phyloP scores from a whole-genome alignment of 2,329 filamentous ascomycete genomes.

The Spiromastix sp. region DNA sequence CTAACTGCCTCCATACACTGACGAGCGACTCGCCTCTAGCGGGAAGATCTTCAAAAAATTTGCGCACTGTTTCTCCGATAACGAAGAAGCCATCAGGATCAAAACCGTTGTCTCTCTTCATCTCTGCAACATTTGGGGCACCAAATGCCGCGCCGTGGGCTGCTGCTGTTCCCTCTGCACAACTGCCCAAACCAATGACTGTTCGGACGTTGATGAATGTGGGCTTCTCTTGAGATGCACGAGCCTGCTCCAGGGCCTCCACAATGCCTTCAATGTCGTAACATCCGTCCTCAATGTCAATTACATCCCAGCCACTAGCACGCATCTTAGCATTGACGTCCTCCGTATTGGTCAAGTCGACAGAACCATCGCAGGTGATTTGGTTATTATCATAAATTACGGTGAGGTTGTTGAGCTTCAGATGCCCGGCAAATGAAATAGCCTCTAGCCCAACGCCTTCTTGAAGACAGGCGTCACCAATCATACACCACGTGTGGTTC shows the following conservation, averaged over 20 bases:
- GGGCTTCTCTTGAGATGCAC: slow-evolving; percentile 34
- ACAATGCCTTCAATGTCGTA: slow-evolving; percentile 41
- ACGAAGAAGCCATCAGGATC: neutral
- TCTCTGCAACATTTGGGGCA: slow-evolving; percentile 41
- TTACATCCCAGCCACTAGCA: slow-evolving; percentile 46
- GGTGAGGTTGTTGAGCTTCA: slow-evolving; percentile 45
- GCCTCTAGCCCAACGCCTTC: slow-evolving; percentile 50
- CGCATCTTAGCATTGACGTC: slow-evolving; percentile 50
- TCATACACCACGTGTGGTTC: slow-evolving; percentile 45
- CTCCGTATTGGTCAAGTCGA: slow-evolving; percentile 46
- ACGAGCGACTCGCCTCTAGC: neutral
- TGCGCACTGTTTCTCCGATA: neutral
- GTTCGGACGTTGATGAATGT: slow-evolving; percentile 48
- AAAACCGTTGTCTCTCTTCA: slow-evolving; percentile 40
- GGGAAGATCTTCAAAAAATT: neutral
- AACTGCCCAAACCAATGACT: slow-evolving; percentile 41
- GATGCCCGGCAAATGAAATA: slow-evolving; percentile 46
- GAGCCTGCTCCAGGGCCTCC: slow-evolving; percentile 34
- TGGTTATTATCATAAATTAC: slow-evolving; percentile 54
- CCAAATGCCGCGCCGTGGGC: slow-evolving; percentile 51
- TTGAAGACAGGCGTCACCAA: slow-evolving; percentile 49
- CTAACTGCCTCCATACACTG: neutral
- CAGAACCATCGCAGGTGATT: slow-evolving; percentile 48
- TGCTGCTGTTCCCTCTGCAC: slow-evolving; percentile 40
- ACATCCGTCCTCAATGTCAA: slow-evolving; percentile 44